Conservation (phyloP, 1,139 yeast species). For the Kurtzmaniella quercitrusa region DNA sequence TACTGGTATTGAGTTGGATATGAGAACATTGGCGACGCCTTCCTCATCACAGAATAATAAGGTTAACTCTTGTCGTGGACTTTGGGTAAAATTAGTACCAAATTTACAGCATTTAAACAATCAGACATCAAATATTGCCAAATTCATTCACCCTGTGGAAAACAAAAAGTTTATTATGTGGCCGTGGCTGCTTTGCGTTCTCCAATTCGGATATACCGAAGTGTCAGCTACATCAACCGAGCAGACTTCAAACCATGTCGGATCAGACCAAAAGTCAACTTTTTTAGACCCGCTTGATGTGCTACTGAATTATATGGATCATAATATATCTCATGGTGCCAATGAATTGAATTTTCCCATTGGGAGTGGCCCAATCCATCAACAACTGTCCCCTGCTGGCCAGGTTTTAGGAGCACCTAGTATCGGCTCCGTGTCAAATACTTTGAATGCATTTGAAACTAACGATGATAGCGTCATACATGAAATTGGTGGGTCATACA, state of each 20-base stretch:
- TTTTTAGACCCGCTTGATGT: slow-evolving; percentile 23
- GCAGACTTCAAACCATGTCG: not conserved
- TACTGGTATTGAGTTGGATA: slow-evolving; percentile 43
- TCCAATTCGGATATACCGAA: slow-evolving; percentile 43
- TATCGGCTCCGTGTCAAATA: slow-evolving; percentile 9
- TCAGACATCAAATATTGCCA: slow-evolving; percentile 59
- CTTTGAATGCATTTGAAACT: not conserved
- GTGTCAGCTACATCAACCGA: not conserved
- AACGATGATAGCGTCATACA: not conserved
- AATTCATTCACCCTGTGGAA: slow-evolving; percentile 47
- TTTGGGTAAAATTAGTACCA: slow-evolving; percentile 68
- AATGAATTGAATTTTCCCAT: not conserved
- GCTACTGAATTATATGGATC: slow-evolving; percentile 36
- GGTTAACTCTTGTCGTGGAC: not conserved
- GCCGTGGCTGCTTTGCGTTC: slow-evolving; percentile 65
- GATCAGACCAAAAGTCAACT: not conserved
- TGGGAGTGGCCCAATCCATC: slow-evolving; percentile 7
- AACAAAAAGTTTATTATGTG: slow-evolving; percentile 60
- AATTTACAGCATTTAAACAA: slow-evolving; percentile 65
- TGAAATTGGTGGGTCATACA: not conserved
- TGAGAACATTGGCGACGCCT: not conserved
- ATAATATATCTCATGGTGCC: slow-evolving; percentile 18
- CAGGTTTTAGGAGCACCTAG: slow-evolving; percentile 23
- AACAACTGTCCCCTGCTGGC: slow-evolving; percentile 4
- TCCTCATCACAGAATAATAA: not conserved